phyloP scores from a whole-genome alignment of 768 basidiomycete genomes.

The Leucosporidium scottii region DNA sequence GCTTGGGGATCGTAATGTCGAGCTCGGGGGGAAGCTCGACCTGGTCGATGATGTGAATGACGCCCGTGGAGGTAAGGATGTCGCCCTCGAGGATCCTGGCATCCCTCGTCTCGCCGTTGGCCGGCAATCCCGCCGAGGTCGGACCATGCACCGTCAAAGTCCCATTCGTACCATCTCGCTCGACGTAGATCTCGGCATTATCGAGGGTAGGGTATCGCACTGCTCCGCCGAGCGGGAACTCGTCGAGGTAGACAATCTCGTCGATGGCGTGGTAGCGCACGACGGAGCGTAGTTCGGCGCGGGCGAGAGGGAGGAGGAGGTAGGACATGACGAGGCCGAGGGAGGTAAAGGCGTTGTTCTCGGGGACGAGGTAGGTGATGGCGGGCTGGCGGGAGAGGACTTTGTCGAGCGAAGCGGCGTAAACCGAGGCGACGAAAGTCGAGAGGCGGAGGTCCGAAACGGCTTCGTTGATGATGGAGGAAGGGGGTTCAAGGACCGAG shows the following conservation, averaged over 20 bases:
- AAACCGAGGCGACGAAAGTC: conserved; percentile 79
- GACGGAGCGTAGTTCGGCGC: conserved; percentile 70
- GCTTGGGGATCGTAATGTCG: conserved; percentile 74
- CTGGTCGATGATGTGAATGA: conserved; percentile 68
- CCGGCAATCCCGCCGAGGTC: conserved; percentile 33
- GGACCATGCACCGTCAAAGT: conserved; percentile 30
- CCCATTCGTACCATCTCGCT: conserved; percentile 44
- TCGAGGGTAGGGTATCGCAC: conserved; percentile 58
- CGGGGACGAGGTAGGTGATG: conserved; percentile 77
- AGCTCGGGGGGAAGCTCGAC: conserved; percentile 62
- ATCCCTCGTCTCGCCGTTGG: conserved; percentile 43
- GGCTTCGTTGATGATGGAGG: conserved; percentile 70
- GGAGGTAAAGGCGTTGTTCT: conserved; percentile 77
- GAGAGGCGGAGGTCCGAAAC: conserved; percentile 69
- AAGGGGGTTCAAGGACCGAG: conserved; percentile 71
- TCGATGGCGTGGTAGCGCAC: conserved; percentile 79
- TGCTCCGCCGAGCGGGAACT: conserved; percentile 51
- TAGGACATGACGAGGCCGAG: conserved; percentile 85
- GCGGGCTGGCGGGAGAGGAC: conserved; percentile 56
- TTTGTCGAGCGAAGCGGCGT: conserved; percentile 75
- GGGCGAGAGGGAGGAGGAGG: conserved; percentile 64
- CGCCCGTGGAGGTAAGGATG: conserved; percentile 77
- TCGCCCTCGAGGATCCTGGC: conserved; percentile 44
- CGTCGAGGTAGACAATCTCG: conserved; percentile 63
- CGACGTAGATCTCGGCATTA: conserved; percentile 70